Conservation (phyloP, 805 yeast genomes). For the Myxozyma mucilagina region DNA sequence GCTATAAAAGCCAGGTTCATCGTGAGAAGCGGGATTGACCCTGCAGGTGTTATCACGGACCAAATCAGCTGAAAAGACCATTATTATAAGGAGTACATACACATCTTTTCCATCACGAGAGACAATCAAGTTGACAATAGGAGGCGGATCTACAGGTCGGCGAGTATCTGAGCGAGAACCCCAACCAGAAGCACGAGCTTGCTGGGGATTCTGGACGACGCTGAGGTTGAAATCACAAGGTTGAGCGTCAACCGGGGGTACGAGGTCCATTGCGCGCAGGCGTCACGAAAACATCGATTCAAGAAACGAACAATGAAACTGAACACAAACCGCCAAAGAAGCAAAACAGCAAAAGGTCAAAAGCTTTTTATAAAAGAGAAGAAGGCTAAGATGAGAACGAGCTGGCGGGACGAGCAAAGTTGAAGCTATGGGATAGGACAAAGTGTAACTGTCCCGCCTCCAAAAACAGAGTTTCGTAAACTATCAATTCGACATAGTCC, state of each 20-base stretch:
- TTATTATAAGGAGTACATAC: slow-evolving; percentile 18
- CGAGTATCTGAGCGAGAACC: slow-evolving; percentile 40
- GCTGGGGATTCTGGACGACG: slow-evolving; percentile 39
- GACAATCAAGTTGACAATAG: slow-evolving; percentile 36
- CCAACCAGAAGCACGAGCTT: slow-evolving; percentile 42
- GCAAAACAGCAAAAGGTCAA: no score
- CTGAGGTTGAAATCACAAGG: slow-evolving; percentile 15
- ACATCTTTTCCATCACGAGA: slow-evolving; percentile 24
- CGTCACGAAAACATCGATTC: no score
- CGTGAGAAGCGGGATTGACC: no score
- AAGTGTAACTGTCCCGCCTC: background rate
- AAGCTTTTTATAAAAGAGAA: no score
- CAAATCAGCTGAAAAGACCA: slow-evolving; percentile 18
- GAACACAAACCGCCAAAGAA: no score
- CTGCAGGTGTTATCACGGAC: background rate
- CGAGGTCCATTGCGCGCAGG: background rate
- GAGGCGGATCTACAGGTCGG: slow-evolving; percentile 43
- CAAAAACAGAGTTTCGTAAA: no score
- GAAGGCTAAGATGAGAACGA: background rate
- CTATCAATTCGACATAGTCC: background rate
- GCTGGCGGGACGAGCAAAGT: no score
- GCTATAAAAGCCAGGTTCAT: no score
- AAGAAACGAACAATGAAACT: no score
- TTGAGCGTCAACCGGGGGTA: background rate
- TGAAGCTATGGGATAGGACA: background rate